These are phyloP conservation scores for Asterella californica DNA, from an alignment of 225 moss, liverwort and hornwort genomes.

Conservation along the genomic window DNA sequence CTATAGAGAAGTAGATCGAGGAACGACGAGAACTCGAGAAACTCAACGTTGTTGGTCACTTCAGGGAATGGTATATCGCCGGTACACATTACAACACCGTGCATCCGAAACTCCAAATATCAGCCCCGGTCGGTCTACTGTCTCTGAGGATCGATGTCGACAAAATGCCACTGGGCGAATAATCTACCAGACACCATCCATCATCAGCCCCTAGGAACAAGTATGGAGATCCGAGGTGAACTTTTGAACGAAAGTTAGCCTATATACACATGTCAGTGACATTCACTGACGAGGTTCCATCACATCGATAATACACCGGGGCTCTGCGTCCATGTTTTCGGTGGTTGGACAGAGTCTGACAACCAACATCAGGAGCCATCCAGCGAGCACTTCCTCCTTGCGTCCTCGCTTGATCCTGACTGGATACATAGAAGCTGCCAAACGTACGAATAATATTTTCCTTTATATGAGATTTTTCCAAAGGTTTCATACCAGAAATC, in stretches of 20 bases:
- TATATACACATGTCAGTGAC: background rate
- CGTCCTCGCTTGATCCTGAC: constrained; percentile 61
- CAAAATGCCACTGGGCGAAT: constrained; percentile 16
- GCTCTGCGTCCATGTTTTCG: background rate
- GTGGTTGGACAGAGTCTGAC: background rate
- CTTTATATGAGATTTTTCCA: no score
- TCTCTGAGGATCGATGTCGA: background rate
- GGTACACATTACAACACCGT: constrained; percentile 76
- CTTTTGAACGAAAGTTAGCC: background rate
- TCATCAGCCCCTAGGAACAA: background rate
- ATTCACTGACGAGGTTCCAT: background rate
- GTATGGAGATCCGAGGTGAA: background rate
- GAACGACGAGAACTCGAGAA: background rate
- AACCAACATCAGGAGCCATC: constrained; percentile 78
- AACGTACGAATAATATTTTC: background rate
- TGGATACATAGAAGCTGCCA: constrained; percentile 53
- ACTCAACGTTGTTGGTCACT: constrained; percentile 24
- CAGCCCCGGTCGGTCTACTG: constrained; percentile 67
- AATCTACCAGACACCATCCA: background rate
- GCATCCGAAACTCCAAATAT: constrained; percentile 82
- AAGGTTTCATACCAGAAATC: background rate
- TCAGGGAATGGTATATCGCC: constrained; percentile 60
- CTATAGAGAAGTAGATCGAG: no score
- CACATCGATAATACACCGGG: no score
- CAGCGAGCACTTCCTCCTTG: constrained; percentile 70